These are phyloP conservation scores for Funneliformis caledonium DNA, from an alignment of 371 early-diverging fungal genomes.

Conservation along the genomic window DNA sequence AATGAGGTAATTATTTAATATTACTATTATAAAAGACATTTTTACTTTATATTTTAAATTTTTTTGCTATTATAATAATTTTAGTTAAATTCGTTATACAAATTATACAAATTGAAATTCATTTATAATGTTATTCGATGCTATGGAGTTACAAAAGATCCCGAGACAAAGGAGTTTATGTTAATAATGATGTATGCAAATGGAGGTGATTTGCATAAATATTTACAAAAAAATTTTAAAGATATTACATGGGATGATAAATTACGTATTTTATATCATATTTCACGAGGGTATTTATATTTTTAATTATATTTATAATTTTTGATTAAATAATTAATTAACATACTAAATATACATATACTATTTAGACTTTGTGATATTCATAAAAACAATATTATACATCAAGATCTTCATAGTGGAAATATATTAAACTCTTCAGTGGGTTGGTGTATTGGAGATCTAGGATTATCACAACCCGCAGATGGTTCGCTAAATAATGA, in stretches of 20 bases:
- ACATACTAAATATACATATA: too few relatives aligned
- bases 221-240: background rate
- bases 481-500: background rate
- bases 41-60: too few relatives aligned
- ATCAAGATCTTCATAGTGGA: background rate
- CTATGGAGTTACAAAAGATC: background rate
- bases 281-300: background rate
- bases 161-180: background rate
- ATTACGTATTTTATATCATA: background rate
- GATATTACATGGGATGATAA: background rate
- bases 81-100: too few relatives aligned
- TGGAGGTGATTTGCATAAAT: background rate
- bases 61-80: too few relatives aligned
- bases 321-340: too few relatives aligned
- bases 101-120: background rate
- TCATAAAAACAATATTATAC: background rate
- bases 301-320: too few relatives aligned
- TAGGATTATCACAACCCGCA: background rate
- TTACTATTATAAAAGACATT: too few relatives aligned
- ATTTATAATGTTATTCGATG: background rate
- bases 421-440: background rate
- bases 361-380: constrained; percentile 32
- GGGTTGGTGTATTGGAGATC: background rate
- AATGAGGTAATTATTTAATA: too few relatives aligned
- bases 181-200: background rate